Percentiles rank a stretch among this genome's conserved stretches.
These are phyloP conservation scores for Kitagawia praeruptora DNA, from an alignment of 129 eudicot species.

Conservation along the genomic window DNA sequence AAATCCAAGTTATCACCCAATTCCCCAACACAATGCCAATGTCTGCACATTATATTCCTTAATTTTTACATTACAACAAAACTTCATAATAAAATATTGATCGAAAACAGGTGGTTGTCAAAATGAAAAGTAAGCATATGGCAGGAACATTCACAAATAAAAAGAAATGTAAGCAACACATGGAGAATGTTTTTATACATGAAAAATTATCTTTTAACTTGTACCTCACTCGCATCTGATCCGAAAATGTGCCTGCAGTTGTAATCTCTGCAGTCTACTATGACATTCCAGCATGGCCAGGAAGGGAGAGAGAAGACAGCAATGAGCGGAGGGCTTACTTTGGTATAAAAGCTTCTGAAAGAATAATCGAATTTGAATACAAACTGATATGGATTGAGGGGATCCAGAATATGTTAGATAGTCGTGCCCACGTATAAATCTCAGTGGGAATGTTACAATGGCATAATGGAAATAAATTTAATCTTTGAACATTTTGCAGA, in stretches of 20 bases:
- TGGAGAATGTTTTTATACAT: not conserved
- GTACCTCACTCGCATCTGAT: conserved; percentile 15
- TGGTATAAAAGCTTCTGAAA: not conserved
- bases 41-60: not conserved
- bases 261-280: conserved; percentile 26
- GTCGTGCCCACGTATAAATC: conserved; percentile 22
- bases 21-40: not conserved
- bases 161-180: conserved; percentile 57
- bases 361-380: conserved; percentile 29
- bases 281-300: conserved; percentile 8
- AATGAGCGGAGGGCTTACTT: conserved; percentile 2
- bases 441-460: not conserved
- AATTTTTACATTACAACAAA: not conserved
- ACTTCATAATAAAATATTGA: not conserved
- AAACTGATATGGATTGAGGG: conserved; percentile 82
- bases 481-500: not conserved
- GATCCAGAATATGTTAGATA: conserved; percentile 54
- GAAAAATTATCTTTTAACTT: not conserved
- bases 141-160: conserved; percentile 93
- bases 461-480: not conserved
- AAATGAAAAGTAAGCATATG: conserved; percentile 89
- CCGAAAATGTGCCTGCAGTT: conserved; percentile 33
- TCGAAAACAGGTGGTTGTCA: conserved; percentile 56
- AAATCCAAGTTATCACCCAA: too few relatives aligned
- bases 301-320: conserved; percentile 1